These are phyloP conservation scores for Ocimum tenuiflorum DNA, from an alignment of 257 asterid species.

Conservation along the genomic window DNA sequence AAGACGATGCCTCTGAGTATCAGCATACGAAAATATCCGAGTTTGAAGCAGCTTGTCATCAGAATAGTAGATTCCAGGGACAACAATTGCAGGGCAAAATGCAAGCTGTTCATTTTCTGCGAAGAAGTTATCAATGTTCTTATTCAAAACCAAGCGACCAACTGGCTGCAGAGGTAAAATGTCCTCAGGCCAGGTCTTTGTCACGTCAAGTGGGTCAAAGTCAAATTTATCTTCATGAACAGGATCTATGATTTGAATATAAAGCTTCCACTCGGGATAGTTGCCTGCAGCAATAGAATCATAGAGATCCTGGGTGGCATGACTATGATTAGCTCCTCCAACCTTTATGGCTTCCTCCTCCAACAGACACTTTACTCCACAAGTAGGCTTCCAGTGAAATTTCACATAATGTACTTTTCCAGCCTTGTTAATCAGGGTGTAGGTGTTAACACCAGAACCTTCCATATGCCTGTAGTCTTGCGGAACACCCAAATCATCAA, in stretches of 20 bases:
- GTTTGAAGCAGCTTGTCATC: slow-evolving; percentile 67
- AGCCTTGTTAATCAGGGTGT: slow-evolving; percentile 72
- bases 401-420: slow-evolving; percentile 85
- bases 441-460: slow-evolving; percentile 88
- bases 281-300: slow-evolving; percentile 84
- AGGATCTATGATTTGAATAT: slow-evolving; percentile 81
- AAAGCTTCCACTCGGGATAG: slow-evolving; percentile 97
- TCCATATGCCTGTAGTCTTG: slow-evolving; percentile 98
- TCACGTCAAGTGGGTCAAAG: slow-evolving; percentile 93
- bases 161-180: slow-evolving; percentile 91
- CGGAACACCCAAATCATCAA: slow-evolving; percentile 83
- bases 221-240: slow-evolving; percentile 77
- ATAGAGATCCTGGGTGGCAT: slow-evolving; percentile 90
- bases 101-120: slow-evolving; percentile 72
- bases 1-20: slow-evolving; percentile 78
- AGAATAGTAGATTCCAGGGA: slow-evolving; percentile 60
- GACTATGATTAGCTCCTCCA: slow-evolving; percentile 93
- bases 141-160: slow-evolving; percentile 87
- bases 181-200: slow-evolving; percentile 97
- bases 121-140: slow-evolving; percentile 83
- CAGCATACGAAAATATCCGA: slow-evolving; percentile 55
- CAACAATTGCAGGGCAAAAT: slow-evolving; percentile 51
- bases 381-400: slow-evolving; percentile 98
- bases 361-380: slow-evolving; percentile 78
- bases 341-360: slow-evolving; percentile 75